Evolutionary conservation across 495 filamentous ascomycete genomes (phyloP), one percentile per base, ranked within the genome.

Genomic region (Neurospora sp.): DNA sequence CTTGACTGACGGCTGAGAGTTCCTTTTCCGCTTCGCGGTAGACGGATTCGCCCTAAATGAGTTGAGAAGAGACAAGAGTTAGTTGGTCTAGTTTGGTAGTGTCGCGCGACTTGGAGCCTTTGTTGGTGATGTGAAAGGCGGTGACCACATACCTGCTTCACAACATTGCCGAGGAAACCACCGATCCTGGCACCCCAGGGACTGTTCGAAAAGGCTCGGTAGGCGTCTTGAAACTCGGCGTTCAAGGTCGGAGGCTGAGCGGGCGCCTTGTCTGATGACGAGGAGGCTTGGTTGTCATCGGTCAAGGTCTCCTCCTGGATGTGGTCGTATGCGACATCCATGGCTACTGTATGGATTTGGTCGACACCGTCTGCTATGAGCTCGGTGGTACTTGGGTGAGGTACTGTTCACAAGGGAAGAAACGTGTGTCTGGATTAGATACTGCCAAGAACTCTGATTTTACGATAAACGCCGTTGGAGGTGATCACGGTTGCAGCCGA

Each of bases 311-410:
- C 91, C 84, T 97, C 94, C 79, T 93, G 91, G 77, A 99, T 96
- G 81, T 97, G 94, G 79, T 99, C 96, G 87, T 98, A 99, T 46
- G 96, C 94, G 77, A 97, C 82, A 87, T 99, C 96, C 96, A 99
- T 99, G 77, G 72, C 77, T 75, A 38, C 78, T 79, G 41, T 40
- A 37, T 31, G 54, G 27, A 31, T 62, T 6, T 16, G 20, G 46
- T 54, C 46, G 46, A 12, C 46, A 23, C 4, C 46, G 46, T 54
- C 46, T 54, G 48, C 48, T 27, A 27, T 14, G 9, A 42, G 7
- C 38, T 70, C 18, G 38, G 35, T 70, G 37, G 69, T 20, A 39
- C 69, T 20, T 18, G 39, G 11, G 10, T n/a, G 16, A 18, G 3
- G 27, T 27, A 38, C 35, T 70, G 37, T 12, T 14, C 12, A 3